phyloP scores from a whole-genome alignment of 306 rosid genomes.

The Fragaria iinumae region DNA sequence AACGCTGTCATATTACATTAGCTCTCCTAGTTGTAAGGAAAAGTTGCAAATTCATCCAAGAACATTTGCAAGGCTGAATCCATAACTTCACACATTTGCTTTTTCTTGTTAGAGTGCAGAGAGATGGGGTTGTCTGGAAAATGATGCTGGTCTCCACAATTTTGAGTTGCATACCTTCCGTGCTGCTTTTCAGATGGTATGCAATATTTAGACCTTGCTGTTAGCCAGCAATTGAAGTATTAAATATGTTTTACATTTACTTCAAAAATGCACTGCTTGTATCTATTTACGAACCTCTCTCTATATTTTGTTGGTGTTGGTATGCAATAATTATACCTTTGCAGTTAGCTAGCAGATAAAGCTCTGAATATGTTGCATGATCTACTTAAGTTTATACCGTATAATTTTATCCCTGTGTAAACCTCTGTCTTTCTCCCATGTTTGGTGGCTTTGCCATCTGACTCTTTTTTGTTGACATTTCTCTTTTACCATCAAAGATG shows the following conservation, averaged over 20 bases:
- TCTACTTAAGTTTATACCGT: neutral
- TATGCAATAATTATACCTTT: slow-evolving; percentile 27
- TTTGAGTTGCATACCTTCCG: slow-evolving; percentile 89
- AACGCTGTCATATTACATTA: neutral
- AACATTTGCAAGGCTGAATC: neutral
- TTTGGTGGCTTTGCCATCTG: neutral
- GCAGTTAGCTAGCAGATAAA: neutral
- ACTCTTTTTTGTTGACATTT: neutral
- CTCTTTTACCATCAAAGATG: neutral
- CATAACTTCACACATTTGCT: slow-evolving; percentile 17
- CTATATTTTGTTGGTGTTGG: slow-evolving; percentile 30
- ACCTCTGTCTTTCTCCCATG: neutral
- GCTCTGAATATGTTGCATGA: neutral
- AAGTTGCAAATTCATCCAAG: neutral
- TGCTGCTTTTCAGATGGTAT: slow-evolving; percentile 94
- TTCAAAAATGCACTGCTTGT: neutral
- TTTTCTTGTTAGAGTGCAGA: slow-evolving; percentile 79
- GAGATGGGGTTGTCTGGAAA: slow-evolving; percentile 80
- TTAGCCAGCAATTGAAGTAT: neutral
- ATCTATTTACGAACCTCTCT: neutral
- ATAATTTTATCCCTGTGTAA: neutral
- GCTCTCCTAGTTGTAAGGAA: neutral
- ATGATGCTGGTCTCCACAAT: slow-evolving; percentile 66
- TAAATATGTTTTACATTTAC: neutral
- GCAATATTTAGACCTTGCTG: slow-evolving; percentile 13